Percentiles rank a stretch among this genome's conserved stretches.
Evolutionary conservation across 2,329 filamentous ascomycete genomes (phyloP).

Genomic region (Dothidotthia symphoricarpi): DNA sequence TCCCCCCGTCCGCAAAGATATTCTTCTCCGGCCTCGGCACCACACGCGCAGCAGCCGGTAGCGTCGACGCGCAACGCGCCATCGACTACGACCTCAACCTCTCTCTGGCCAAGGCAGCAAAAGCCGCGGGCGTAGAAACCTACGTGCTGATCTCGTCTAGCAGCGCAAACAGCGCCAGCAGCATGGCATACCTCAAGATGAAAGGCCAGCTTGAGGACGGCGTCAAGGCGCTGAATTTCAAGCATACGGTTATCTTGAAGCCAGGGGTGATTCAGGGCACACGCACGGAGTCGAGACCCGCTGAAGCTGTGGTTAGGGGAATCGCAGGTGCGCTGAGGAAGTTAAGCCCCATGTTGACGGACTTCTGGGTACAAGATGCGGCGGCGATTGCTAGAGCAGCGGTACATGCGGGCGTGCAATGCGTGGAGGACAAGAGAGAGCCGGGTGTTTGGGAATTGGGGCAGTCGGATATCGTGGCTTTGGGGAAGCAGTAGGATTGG

Average conservation of each 20-base stretch:
- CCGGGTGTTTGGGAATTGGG: conserved; percentile 63
- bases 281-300: conserved; percentile 60
- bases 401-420: conserved; percentile 8
- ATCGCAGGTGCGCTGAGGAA: conserved; percentile 58
- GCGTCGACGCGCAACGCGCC: conserved; percentile 76
- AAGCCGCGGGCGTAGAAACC: conserved; percentile 66
- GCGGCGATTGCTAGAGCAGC: conserved; percentile 56
- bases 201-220: conserved; percentile 84
- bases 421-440: conserved; percentile 44
- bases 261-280: conserved; percentile 75
- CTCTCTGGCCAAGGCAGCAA: conserved; percentile 72
- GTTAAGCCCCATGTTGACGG: conserved; percentile 50
- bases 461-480: conserved; percentile 61
- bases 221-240: conserved; percentile 69
- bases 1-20: conserved; percentile 59
- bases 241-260: conserved; percentile 69
- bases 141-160: conserved; percentile 73
- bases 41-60: conserved; percentile 71
- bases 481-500: conserved; percentile 51
- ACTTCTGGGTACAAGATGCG: conserved; percentile 71
- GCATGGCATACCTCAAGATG: conserved; percentile 65
- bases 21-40: conserved; percentile 81
- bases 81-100: conserved; percentile 88
- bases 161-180: conserved; percentile 49
- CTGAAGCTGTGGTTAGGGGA: conserved; percentile 58